These are phyloP conservation scores for Infundibulicybe gibba DNA, from an alignment of 768 basidiomycete genomes.

Conservation along the genomic window DNA sequence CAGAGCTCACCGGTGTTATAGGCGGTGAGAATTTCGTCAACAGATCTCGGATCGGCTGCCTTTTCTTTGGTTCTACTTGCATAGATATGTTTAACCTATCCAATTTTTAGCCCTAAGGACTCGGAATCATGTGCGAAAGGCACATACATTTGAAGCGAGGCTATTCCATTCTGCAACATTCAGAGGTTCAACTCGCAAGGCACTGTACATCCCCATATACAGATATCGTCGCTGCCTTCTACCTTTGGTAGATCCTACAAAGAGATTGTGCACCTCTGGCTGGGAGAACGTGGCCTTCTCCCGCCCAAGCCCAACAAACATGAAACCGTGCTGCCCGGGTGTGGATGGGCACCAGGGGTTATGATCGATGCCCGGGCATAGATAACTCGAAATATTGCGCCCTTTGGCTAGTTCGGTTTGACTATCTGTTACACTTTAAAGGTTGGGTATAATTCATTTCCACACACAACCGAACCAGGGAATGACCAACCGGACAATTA, in stretches of 20 bases:
- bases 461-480: neutral
- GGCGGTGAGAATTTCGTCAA: conserved; percentile 31
- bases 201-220: conserved; percentile 45
- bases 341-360: conserved; percentile 51
- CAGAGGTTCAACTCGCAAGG: conserved; percentile 36
- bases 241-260: conserved; percentile 35
- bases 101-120: neutral
- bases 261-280: conserved; percentile 39
- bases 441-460: neutral
- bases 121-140: neutral
- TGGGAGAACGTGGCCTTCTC: conserved; percentile 38
- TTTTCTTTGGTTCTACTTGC: conserved; percentile 35
- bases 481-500: conserved; percentile 29
- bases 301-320: conserved; percentile 50
- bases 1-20: conserved; percentile 39
- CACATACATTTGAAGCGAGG: conserved; percentile 34
- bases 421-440: conserved; percentile 19
- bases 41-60: conserved; percentile 25
- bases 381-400: conserved; percentile 33
- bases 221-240: conserved; percentile 27
- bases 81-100: conserved; percentile 30
- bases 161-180: conserved; percentile 42
- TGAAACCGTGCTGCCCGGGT: conserved; percentile 50
- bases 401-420: conserved; percentile 24
- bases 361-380: conserved; percentile 47